phyloP scores from a whole-genome alignment of 768 basidiomycete species.

The Lactarius trivialis region DNA sequence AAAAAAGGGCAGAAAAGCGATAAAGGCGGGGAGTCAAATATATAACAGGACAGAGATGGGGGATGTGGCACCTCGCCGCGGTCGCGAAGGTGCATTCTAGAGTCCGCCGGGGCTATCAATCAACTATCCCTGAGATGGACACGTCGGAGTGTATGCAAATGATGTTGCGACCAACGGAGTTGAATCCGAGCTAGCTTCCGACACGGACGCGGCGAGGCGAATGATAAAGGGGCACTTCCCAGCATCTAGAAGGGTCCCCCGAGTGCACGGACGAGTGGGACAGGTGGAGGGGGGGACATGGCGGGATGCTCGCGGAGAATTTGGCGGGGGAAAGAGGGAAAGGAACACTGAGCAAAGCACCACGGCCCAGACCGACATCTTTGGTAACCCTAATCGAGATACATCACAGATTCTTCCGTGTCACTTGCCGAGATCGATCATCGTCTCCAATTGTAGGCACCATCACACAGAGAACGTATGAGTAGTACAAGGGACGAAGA shows the following conservation, averaged over 20 bases:
- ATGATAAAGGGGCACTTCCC: background rate
- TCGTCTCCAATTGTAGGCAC: too few species aligned
- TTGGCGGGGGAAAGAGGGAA: background rate
- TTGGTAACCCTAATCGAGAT: too few species aligned
- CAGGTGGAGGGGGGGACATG: background rate
- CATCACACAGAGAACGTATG: too few species aligned
- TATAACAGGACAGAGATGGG: background rate
- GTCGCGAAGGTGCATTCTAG: slow-evolving; percentile 16
- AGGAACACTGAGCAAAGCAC: background rate
- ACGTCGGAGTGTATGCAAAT: slow-evolving; percentile 15
- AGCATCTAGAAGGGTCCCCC: background rate
- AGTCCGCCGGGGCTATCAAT: slow-evolving; percentile 22
- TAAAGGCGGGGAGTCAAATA: slow-evolving; percentile 11
- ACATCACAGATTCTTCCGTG: too few species aligned
- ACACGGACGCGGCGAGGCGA: background rate
- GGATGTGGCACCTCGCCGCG: slow-evolving; percentile 17
- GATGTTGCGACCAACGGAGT: slow-evolving; percentile 3
- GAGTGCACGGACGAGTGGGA: background rate
- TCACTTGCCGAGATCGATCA: too few species aligned
- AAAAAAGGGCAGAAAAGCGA: background rate
- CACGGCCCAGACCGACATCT: background rate
- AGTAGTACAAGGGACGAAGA: too few species aligned
- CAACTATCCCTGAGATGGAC: slow-evolving; percentile 21
- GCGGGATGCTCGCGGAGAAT: background rate
- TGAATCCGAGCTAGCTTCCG: slow-evolving; percentile 6